A percentile compares a stretch with the other conserved stretches of the same genome.
Conservation (phyloP, 2,329 filamentous ascomycete species). For the Thielaviopsis ethacetica region DNA sequence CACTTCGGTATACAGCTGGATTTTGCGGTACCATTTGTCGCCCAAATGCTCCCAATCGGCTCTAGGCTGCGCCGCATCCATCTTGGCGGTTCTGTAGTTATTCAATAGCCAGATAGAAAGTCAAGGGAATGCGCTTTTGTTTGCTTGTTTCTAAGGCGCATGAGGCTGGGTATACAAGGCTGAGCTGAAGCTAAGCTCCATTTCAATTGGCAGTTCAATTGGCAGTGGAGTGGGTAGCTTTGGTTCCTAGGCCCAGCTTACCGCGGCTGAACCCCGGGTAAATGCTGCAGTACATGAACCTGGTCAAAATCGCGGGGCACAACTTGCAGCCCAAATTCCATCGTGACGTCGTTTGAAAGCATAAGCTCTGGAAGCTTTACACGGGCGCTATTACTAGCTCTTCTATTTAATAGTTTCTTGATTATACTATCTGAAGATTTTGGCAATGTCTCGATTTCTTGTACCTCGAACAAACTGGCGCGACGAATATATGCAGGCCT, state of each 20-base stretch:
- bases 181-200: not conserved
- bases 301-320: not conserved
- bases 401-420: too few relatives aligned
- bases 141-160: not conserved
- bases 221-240: not conserved
- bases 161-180: not conserved
- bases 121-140: not conserved
- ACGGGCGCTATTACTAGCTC: too few relatives aligned
- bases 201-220: too few relatives aligned
- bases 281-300: not conserved
- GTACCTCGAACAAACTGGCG: constrained; percentile 42
- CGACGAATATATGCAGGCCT: constrained; percentile 61
- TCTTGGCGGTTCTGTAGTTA: constrained; percentile 15
- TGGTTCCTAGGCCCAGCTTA: not conserved
- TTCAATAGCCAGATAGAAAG: not conserved
- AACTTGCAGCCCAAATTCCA: not conserved
- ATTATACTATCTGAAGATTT: not conserved
- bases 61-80: constrained; percentile 50
- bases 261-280: constrained; percentile 2
- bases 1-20: constrained; percentile 78
- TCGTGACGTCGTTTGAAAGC: not conserved
- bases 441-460: constrained; percentile 8
- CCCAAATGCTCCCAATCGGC: constrained; percentile 91
- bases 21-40: constrained; percentile 88
- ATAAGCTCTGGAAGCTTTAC: too few relatives aligned